A percentile compares a stretch with the other conserved stretches of the same genome.
Evolutionary conservation across 257 asterid species (phyloP).

Genomic region (Vinca minor): DNA sequence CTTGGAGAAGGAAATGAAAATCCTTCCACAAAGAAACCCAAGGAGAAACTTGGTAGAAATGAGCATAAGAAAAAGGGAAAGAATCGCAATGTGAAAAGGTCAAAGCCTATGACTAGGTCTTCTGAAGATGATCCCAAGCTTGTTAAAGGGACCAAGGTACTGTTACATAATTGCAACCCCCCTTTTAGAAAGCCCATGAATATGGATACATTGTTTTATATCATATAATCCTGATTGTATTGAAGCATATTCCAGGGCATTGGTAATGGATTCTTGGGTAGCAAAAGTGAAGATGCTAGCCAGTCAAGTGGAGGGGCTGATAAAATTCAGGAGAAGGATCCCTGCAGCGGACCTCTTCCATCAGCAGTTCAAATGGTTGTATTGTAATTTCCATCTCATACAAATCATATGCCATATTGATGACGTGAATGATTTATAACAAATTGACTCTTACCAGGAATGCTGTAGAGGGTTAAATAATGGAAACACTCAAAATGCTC

Average conservation of each 20-base stretch:
- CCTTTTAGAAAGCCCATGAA: slow-evolving; percentile 17
- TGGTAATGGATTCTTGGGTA: slow-evolving; percentile 28
- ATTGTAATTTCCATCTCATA: slow-evolving; percentile 27
- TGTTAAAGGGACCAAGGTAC: slow-evolving; percentile 46
- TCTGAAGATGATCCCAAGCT: slow-evolving; percentile 37
- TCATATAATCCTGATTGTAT: slow-evolving; percentile 15
- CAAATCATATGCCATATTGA: slow-evolving; percentile 23
- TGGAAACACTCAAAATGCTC: slow-evolving; percentile 43
- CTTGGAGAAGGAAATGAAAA: slow-evolving; percentile 54
- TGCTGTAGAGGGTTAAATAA: slow-evolving; percentile 45
- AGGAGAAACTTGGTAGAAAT: slow-evolving; percentile 47
- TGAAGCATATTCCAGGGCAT: slow-evolving; percentile 43
- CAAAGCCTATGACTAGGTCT: slow-evolving; percentile 42
- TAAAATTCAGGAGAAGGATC: slow-evolving; percentile 35
- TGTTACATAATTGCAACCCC: slow-evolving; percentile 15
- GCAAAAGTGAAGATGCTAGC: slow-evolving; percentile 30
- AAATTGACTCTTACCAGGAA: slow-evolving; percentile 62
- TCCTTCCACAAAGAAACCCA: slow-evolving; percentile 34
- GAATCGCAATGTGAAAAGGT: slow-evolving; percentile 49
- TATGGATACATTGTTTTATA: slow-evolving; percentile 13
- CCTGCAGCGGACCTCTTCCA: slow-evolving; percentile 31
- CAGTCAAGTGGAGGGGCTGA: slow-evolving; percentile 27
- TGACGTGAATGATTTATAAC: slow-evolving; percentile 44
- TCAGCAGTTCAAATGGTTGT: slow-evolving; percentile 59
- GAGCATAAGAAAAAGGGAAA: slow-evolving; percentile 75